Evolutionary conservation across 768 basidiomycete genomes (phyloP), one percentile per base, ranked within the genome.

Genomic region (Boletus reticulatus): DNA sequence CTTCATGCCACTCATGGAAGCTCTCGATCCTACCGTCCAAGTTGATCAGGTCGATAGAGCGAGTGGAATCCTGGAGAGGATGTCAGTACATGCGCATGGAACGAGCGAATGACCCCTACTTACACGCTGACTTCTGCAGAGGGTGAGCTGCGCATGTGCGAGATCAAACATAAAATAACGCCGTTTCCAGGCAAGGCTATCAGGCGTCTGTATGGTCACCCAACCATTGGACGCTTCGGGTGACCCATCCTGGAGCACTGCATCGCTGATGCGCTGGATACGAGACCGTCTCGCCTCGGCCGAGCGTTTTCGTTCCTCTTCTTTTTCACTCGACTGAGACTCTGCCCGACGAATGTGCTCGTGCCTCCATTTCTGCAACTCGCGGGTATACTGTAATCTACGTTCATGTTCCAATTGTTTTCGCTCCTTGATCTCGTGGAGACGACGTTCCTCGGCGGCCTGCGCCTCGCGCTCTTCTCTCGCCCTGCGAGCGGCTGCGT

Each of bases 1-100:
- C 86, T 52, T 88, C 82, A 52, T 80, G 75, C 81, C 84, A 85
- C 61, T 88, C 87, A 54, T 76, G 75, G 50, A 87, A 58, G 10
- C 70, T 79, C 43, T 67, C 70, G 16, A 85, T 63, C 10, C 74
- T 70, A 10, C 79, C 80, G 6, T 76, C 73, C 41, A 88, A 67
- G 37, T 78, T 67, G n/a, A 84, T 49, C 43, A 77, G 50, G 29
- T 73, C 70, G 3, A 73, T 29, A 3, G 71, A 58, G 29, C 53
- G 59, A 0, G 55, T 54, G 4, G 63, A 63, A 29, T 75, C 75
- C 75, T 75, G 47, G 16, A 19, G 20, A 7, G 5, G 14, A 42
- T 13, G 37, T 60, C 43, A 63, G 51, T 43, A 32, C 14, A 47
- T 56, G 58, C 7, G 32, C 27, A 4, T 19, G 10, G 5, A 36